Evolutionary conservation across 1,284 basidiomycete genomes (phyloP), one percentile per base, ranked within the genome.

Genomic region (Ganoderma lingzhi): DNA sequence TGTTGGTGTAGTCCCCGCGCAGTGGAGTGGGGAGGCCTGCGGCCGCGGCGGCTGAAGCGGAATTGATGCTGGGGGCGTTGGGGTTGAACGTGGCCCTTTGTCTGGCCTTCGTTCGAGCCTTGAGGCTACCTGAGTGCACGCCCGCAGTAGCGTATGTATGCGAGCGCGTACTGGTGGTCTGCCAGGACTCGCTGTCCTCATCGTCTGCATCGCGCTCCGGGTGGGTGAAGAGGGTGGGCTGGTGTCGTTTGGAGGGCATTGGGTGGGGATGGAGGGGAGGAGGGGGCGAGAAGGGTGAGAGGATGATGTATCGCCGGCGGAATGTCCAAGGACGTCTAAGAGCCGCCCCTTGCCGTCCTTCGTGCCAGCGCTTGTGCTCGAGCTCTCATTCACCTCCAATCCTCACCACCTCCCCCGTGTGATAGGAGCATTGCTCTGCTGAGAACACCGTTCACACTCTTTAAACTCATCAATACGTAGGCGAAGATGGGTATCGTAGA

Each of bases 401-500:
- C 56, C 32, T 39, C 35, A 12, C 51, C 51, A 56, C 55, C n/a
- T 28, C 35, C 63, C 9, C 48, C 51, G 56, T 37, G 19, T 35
- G 35, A n/a, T 19, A 35, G 8, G 19, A 12, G 17, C 19, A 10
- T 39, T 59, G 32, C 56, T 59, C 23, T 48, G 45, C 42, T 37
- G 41, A 28, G 39, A 55, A 28, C 9, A 15, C 37, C n/a, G 28
- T 17, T 30, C 14, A 45, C 56, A 30, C 55, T 42, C 8, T 30
- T 44, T 42, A 17, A 51, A 35, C 14, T 32, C 61, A 37, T 58
- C 42, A 48, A 62, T 32, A 62, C 44, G 35, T 55, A 61, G 62
- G 67, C 67, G 76, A 87, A 72, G 73, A 97, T 96, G 95, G 95
- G 95, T 78, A 89, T 97, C 77, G 85, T 96, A 74, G 95, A 97